phyloP scores from a whole-genome alignment of 177 flowering plant genomes.

The Vitis hybrid region DNA sequence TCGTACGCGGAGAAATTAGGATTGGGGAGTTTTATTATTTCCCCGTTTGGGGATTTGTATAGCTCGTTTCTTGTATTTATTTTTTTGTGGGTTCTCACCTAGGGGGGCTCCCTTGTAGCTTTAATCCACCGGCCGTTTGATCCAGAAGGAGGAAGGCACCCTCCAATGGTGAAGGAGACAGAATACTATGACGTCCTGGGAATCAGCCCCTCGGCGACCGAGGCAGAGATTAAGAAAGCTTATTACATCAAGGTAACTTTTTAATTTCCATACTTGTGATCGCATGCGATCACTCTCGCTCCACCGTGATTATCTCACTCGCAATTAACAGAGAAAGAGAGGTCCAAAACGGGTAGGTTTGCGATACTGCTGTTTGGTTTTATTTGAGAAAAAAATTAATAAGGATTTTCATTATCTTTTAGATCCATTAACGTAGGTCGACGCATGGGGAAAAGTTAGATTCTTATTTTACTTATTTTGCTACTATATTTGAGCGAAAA shows the following conservation, averaged over 20 bases:
- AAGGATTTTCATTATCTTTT: too few species aligned
- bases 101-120: neutral
- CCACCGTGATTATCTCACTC: neutral
- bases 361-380: neutral
- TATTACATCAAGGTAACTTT: constrained; percentile 73
- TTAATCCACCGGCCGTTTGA: neutral
- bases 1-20: too few species aligned
- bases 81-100: too few species aligned
- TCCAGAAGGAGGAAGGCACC: neutral
- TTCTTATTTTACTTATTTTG: neutral
- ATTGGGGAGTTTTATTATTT: too few species aligned
- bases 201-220: constrained; percentile 71
- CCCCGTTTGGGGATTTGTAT: too few species aligned
- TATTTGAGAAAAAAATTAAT: neutral
- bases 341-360: too few species aligned
- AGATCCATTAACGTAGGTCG: neutral
- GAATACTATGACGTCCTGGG: constrained; percentile 87
- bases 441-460: neutral
- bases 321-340: too few species aligned
- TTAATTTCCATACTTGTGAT: neutral
- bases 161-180: constrained; percentile 77
- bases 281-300: neutral
- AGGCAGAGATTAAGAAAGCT: constrained; percentile 75
- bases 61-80: too few species aligned
- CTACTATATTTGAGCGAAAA: neutral